These are phyloP conservation scores for Magnolia officinalis DNA, from an alignment of 164 flowering plant genomes.

Conservation along the genomic window DNA sequence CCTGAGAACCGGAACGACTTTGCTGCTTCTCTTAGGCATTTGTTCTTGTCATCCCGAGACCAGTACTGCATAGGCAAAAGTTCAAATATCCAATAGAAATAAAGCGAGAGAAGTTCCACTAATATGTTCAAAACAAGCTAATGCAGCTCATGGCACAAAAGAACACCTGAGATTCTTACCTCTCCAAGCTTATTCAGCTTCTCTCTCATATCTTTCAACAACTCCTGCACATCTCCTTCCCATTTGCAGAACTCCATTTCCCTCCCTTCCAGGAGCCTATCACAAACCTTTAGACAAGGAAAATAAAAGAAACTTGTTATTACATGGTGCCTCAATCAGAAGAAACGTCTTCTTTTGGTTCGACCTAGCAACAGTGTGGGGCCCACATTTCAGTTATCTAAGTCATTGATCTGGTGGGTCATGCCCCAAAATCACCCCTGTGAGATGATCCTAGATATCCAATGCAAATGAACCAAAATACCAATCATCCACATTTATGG, in stretches of 20 bases:
- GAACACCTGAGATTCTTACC: slow-evolving; percentile 34
- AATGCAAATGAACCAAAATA: no score
- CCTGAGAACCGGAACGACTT: slow-evolving; percentile 72
- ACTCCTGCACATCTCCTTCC: slow-evolving; percentile 62
- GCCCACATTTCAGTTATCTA: no score
- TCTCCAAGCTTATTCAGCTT: slow-evolving; percentile 85
- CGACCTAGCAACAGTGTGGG: neutral
- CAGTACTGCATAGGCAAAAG: slow-evolving; percentile 54
- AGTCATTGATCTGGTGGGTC: no score
- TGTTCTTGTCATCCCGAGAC: slow-evolving; percentile 76
- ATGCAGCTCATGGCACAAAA: neutral
- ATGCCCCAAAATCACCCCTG: no score
- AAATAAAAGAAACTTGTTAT: neutral
- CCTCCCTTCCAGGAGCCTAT: slow-evolving; percentile 58
- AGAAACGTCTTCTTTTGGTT: neutral
- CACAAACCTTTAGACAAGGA: slow-evolving; percentile 47
- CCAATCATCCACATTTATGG: no score
- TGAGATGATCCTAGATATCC: no score
- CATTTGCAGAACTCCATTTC: slow-evolving; percentile 75
- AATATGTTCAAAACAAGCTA: neutral
- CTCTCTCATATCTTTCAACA: slow-evolving; percentile 61
- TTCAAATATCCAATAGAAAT: neutral
- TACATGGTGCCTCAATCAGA: neutral
- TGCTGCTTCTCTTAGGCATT: slow-evolving; percentile 76
- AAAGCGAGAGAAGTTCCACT: neutral